Base-by-base conservation (phyloP, 177 flowering plant genomes). In the Telopea speciosissima region DNA sequence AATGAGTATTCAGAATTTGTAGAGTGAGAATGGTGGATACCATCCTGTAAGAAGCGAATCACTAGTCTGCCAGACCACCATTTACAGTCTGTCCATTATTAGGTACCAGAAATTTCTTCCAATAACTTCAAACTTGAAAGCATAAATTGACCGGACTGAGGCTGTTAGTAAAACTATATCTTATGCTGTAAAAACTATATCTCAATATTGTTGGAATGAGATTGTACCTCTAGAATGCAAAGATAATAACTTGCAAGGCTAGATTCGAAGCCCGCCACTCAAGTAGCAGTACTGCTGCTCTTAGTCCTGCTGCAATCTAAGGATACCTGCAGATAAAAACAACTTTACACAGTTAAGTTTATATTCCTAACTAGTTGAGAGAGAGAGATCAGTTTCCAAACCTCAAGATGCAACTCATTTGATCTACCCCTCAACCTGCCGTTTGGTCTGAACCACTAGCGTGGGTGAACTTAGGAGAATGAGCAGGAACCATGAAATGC, bases 241-340 rank as follows among this genome's bases (percentile, higher is more conserved):
- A 83, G 82, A 84, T 84, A 84, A 81, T 82, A 79, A 87, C 78
- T 87, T 91, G 99, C 97, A 91, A 89, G 97, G 89, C 89, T 85
- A 91, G 89, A 95, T 86, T 77, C 59, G 90, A 86, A 91, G 93
- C 89, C 91, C 82, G 96, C 93, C 89, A 91, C 89, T 87, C 87
- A 81, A 79, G 94, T 91, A 88, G 96, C 97, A 90, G 90, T 83
- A 82, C 87, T 78, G 86, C 85, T 82, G 87, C 83, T 89, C 90
- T 90, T 86, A 90, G 94, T 88, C 97, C 91, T 90, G 96, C 97
- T 90, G 97, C 94, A 91, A 87, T 85, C 89, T 87, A 90, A 83
- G 86, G 90, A 83, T 79, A 85, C 80, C 96, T 88, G 83, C 24
- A 68, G 73, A 31, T 71, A 60, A 2, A 68, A 14, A 45, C 26